phyloP scores from a whole-genome alignment of 371 early-diverging fungal species.

The Rhizopus sp. region DNA sequence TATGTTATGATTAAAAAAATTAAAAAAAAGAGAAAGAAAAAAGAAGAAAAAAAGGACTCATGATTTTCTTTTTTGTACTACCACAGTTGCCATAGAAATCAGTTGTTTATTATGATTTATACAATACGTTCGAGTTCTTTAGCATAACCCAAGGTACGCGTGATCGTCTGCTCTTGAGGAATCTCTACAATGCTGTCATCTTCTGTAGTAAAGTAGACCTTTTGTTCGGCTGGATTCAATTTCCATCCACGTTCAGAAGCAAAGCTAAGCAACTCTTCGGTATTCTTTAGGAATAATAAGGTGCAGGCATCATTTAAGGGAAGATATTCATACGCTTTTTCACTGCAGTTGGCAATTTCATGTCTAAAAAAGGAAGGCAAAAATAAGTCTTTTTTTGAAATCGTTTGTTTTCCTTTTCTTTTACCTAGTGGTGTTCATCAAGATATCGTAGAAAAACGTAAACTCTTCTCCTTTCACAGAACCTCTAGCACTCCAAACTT shows the following conservation, averaged over 20 bases:
- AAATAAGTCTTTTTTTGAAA: neutral
- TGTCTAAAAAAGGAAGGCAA: slow-evolving; percentile 52
- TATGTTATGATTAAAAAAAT: slow-evolving; percentile 3
- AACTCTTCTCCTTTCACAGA: slow-evolving; percentile 91
- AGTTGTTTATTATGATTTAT: slow-evolving; percentile 44
- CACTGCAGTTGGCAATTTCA: slow-evolving; percentile 94
- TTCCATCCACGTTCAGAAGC: slow-evolving; percentile 84
- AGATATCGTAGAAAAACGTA: slow-evolving; percentile 88
- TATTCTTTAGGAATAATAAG: slow-evolving; percentile 80
- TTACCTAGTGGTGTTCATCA: slow-evolving; percentile 91
- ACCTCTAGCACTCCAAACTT: slow-evolving; percentile 88
- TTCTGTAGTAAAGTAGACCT: slow-evolving; percentile 78
- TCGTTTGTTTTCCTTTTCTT: neutral
- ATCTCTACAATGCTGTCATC: slow-evolving; percentile 68
- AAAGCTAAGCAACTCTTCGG: slow-evolving; percentile 78
- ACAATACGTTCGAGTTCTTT: slow-evolving; percentile 96
- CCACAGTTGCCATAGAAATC: neutral
- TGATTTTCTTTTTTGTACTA: neutral
- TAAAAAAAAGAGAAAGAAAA: slow-evolving; percentile 10
- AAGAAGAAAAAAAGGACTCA: slow-evolving; percentile 9
- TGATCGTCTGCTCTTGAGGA: slow-evolving; percentile 82
- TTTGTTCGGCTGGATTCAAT: slow-evolving; percentile 76
- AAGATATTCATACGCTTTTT: slow-evolving; percentile 86
- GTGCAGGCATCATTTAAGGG: slow-evolving; percentile 89
- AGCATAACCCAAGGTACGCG: slow-evolving; percentile 86